These are phyloP conservation scores for Russula vinacea DNA, from an alignment of 768 basidiomycete species.

Conservation along the genomic window DNA sequence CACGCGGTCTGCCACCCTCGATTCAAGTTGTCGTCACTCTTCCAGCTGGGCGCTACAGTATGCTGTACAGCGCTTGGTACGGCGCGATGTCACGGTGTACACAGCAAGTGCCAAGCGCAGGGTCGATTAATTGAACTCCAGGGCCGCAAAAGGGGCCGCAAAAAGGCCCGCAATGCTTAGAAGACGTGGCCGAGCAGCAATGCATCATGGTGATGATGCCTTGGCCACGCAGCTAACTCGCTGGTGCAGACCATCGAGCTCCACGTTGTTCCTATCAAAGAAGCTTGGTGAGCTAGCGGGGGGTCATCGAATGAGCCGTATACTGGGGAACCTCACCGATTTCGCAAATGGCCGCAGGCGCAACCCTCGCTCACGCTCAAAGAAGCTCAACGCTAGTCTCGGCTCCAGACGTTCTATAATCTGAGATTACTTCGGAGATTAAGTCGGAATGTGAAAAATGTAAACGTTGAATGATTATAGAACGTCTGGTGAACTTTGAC, in stretches of 20 bases:
- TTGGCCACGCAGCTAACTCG: background rate
- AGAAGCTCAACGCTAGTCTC: slow-evolving; percentile 20
- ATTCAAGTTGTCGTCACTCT: background rate
- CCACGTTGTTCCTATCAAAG: background rate
- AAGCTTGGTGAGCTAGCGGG: background rate
- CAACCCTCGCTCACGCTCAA: slow-evolving; percentile 6
- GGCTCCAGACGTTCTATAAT: too few relatives aligned
- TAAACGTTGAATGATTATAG: too few relatives aligned
- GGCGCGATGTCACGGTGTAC: too few relatives aligned
- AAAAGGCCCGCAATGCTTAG: background rate
- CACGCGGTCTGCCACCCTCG: background rate
- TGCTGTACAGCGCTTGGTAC: background rate
- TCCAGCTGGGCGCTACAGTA: background rate
- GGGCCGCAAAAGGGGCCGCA: too few relatives aligned
- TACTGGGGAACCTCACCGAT: background rate
- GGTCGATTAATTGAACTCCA: background rate
- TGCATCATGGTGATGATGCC: background rate
- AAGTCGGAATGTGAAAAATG: too few relatives aligned
- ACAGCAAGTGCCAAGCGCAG: background rate
- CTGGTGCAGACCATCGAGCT: background rate
- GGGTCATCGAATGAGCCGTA: background rate
- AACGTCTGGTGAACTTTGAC: too few relatives aligned
- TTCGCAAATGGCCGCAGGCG: background rate
- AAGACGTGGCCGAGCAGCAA: background rate
- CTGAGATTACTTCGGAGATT: too few relatives aligned